Base-by-base conservation (phyloP, 495 filamentous ascomycete species). In the Entonaema liquescens region DNA sequence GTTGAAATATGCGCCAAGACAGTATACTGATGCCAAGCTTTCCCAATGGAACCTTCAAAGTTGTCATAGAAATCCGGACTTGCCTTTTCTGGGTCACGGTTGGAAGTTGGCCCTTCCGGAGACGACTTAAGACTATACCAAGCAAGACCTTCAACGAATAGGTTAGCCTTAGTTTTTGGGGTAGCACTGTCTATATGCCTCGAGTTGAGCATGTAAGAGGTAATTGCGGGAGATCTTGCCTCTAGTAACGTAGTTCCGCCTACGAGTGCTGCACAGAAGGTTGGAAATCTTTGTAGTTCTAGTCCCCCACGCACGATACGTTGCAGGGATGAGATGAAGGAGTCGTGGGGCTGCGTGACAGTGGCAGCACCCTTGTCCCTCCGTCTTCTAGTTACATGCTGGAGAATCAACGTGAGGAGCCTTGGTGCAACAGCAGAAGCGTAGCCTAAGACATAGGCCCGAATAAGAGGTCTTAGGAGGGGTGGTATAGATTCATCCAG, bases 221-320 rank as follows among this genome's bases (percentile, higher is more conserved):
- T 38, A 65, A 47, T 40, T 65, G 59, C 47, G 26, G 28, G 44
- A 68, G 25, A 57, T 80, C 82, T 76, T 79, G 80, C 85, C 79
- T 91, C 89, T n/a, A 95, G 79, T 52, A 94, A 70, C 15, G 91
- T 92, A 65, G 90, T 92, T 29, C 92, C 91, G 36, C 92, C 93
- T 50, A 95, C 86, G 17, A 95, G 79, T 15, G 83, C 79, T 11
- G 87, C 94, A 79, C 94, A 97, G 76, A 93, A 95, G 5, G 92
- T 88, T 31, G 94, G 92, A 74, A 97, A 95, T 40, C 90, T 81
- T 70, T 88, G 84, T 66, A 79, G 75, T 64, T 84, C 84, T 33
- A 87, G 72, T 35, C 83, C 85, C 21, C 79, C 78, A 23, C 74
- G 67, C 36, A 87, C 58, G 72, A 87, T 82, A 58, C 78, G 78